Conservation (phyloP, 1,284 basidiomycete genomes). For the Hypsizygus ulmarius region DNA sequence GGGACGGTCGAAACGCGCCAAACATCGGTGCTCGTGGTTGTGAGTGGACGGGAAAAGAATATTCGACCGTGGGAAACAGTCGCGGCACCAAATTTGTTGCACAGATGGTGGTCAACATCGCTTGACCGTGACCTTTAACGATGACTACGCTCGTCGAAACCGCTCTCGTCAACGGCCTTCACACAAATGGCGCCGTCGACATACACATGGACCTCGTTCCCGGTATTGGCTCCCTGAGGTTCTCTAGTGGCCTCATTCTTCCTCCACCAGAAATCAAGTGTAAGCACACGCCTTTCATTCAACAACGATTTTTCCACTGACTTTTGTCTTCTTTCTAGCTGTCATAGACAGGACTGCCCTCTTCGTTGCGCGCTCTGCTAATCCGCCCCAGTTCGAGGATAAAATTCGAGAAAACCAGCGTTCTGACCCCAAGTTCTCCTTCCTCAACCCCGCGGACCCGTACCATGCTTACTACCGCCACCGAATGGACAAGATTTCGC, state of each 20-base stretch:
- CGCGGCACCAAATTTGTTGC: slow-evolving; percentile 4
- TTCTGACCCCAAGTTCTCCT: slow-evolving; percentile 94
- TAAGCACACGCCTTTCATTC: slow-evolving; percentile 35
- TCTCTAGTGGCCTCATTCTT: slow-evolving; percentile 83
- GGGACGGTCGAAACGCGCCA: slow-evolving; percentile 72
- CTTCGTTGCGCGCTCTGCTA: slow-evolving; percentile 90
- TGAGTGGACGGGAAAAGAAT: slow-evolving; percentile 18
- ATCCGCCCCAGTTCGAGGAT: slow-evolving; percentile 88
- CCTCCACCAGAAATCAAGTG: slow-evolving; percentile 93
- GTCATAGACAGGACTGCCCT: slow-evolving; percentile 96
- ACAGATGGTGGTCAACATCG: background rate
- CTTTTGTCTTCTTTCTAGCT: slow-evolving; percentile 41
- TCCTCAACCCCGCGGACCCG: slow-evolving; percentile 91
- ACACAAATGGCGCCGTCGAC: slow-evolving; percentile 41
- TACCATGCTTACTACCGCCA: slow-evolving; percentile 97
- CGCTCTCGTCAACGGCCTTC: slow-evolving; percentile 35
- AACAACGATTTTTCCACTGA: slow-evolving; percentile 4
- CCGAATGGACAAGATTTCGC: slow-evolving; percentile 75
- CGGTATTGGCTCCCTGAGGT: slow-evolving; percentile 49
- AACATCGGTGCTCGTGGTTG: slow-evolving; percentile 51
- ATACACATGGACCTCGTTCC: slow-evolving; percentile 38
- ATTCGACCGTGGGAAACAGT: slow-evolving; percentile 32
- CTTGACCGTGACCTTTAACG: slow-evolving; percentile 4
- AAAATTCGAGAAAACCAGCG: slow-evolving; percentile 95
- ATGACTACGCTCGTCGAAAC: slow-evolving; percentile 21